Evolutionary conservation across 139 green algal species (phyloP), one percentile per base, ranked within the genome.

Genomic region (Diplosphaera chodatii): DNA sequence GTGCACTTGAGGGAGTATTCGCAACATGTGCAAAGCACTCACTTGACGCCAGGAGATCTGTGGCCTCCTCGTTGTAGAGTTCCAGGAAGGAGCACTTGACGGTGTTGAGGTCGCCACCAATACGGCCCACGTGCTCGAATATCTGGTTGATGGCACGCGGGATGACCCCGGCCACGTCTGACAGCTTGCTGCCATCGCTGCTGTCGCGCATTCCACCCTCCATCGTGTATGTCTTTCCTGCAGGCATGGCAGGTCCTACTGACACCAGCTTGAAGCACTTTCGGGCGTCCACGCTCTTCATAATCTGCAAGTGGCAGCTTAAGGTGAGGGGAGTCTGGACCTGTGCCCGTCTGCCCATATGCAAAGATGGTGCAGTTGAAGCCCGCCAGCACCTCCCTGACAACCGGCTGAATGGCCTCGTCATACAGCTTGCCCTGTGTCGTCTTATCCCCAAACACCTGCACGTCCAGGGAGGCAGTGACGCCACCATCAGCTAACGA

Each of bases 61-160:
- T 98, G 25, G 98, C 89, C 83, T 99, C 95, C 80, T 99, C 95
- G 79, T 99, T 99, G 89, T 99, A 99, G 55, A 99, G 85, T 90
- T 99, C 95, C 73, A 99, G 76, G 79, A 96, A 99, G 34, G 75
- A 89, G 70, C 88, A 87, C 69, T 89, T 88, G 55, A 92, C 85
- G 29, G 79, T 87, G 64, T 82, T 89, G 48, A 59, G 48, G 66
- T 91, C 86, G 28, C 32, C 70, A 66, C 70, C 69, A 1, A 77
- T 77, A 40, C 63, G 56, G 64, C 98, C 88, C 32, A 99, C 87
- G 22, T 86, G 77, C 59, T 90, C 77, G 73, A 99, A 99, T 29
- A 99, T 93, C 68, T 97, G 90, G 77, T 92, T 88, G 62, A 99
- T 92, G 20, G 93, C 88, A 28, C 95, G 82, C 0, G 95, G 95